These are phyloP conservation scores for Hygrophorus pudorinus DNA, from an alignment of 768 basidiomycete species.

Conservation along the genomic window DNA sequence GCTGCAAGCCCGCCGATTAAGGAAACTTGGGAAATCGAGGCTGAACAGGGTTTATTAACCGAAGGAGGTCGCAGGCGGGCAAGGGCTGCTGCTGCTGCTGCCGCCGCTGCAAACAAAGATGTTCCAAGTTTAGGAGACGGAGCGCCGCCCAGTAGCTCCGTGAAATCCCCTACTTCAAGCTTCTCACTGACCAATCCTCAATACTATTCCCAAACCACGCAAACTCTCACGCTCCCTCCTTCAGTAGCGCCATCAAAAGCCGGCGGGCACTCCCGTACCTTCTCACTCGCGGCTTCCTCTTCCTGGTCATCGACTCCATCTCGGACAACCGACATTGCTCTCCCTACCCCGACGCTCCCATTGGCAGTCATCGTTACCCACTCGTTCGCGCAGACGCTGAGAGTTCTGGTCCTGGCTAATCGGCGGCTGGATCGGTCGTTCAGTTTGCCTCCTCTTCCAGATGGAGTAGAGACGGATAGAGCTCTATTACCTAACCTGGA, in stretches of 20 bases:
- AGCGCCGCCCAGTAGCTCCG: not conserved
- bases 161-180: slow-evolving; percentile 16
- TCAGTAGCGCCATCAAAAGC: slow-evolving; percentile 44
- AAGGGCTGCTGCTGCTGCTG: slow-evolving; percentile 39
- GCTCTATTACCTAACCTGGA: slow-evolving; percentile 56
- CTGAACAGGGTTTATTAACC: slow-evolving; percentile 63
- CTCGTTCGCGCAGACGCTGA: slow-evolving; percentile 49
- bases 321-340: slow-evolving; percentile 23
- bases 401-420: slow-evolving; percentile 48
- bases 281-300: slow-evolving; percentile 38
- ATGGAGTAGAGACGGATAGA: slow-evolving; percentile 14
- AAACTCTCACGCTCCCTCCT: slow-evolving; percentile 57
- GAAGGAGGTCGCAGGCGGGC: slow-evolving; percentile 66
- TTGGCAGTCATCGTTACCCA: slow-evolving; percentile 51
- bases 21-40: slow-evolving; percentile 75
- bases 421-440: slow-evolving; percentile 61
- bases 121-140: slow-evolving; percentile 11
- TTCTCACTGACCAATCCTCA: slow-evolving; percentile 42
- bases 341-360: slow-evolving; percentile 63
- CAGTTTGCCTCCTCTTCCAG: slow-evolving; percentile 32
- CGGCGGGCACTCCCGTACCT: slow-evolving; percentile 46
- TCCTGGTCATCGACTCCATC: slow-evolving; percentile 13
- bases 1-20: slow-evolving; percentile 24
- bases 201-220: slow-evolving; percentile 45
- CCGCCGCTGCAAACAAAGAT: slow-evolving; percentile 2